Evolutionary conservation across 2,329 filamentous ascomycete species (phyloP).

Genomic region (Raffaelea arxii): DNA sequence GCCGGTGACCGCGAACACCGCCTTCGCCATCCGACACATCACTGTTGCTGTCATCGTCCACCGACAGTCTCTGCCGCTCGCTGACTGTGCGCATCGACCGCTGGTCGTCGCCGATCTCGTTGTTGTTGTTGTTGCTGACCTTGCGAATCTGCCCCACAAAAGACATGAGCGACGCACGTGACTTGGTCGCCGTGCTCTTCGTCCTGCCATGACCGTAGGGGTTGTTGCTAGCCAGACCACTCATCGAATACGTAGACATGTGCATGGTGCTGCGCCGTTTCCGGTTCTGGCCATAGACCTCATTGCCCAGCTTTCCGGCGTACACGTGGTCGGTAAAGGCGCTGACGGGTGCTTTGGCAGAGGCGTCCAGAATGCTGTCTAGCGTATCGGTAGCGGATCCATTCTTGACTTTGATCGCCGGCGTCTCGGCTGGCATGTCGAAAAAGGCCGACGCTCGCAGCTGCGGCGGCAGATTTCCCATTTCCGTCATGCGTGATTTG

Average conservation of each 20-base stretch:
- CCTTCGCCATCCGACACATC: background rate
- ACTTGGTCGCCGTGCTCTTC: background rate
- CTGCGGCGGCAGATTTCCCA: constrained; percentile 61
- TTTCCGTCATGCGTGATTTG: constrained; percentile 24
- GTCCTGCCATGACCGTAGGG: background rate
- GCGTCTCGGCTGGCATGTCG: constrained; percentile 49
- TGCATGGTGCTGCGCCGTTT: constrained; percentile 19
- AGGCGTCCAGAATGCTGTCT: constrained; percentile 85
- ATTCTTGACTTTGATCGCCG: constrained; percentile 51
- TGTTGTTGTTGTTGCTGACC: background rate
- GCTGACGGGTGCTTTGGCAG: constrained; percentile 74
- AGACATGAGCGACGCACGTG: background rate
- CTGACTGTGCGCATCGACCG: too few species aligned
- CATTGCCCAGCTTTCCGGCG: constrained; percentile 63
- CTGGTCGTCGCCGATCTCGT: too few species aligned
- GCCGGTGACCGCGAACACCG: too few species aligned
- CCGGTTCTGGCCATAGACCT: constrained; percentile 60
- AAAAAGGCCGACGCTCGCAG: constrained; percentile 89
- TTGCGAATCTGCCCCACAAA: constrained; percentile 2
- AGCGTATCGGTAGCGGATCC: constrained; percentile 82
- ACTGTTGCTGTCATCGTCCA: background rate
- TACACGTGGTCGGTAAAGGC: constrained; percentile 88
- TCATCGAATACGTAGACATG: constrained; percentile 14
- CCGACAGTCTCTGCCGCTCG: background rate
- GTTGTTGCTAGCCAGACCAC: constrained; percentile 11